Conservation (phyloP, 192 early-diverging fungal genomes). For the Pilaira anomala region DNA sequence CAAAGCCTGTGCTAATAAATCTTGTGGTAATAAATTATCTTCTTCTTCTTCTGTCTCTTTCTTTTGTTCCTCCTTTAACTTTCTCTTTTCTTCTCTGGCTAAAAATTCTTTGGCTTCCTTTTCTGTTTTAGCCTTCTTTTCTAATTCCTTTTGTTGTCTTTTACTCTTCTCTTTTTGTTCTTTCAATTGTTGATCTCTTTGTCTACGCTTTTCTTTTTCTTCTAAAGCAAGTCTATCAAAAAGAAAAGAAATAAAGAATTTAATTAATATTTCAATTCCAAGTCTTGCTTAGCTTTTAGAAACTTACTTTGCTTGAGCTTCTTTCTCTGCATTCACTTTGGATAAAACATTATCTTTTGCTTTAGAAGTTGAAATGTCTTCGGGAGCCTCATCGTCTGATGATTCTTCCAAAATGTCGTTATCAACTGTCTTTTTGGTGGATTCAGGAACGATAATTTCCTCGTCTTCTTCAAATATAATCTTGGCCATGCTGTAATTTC, state of each 20-base stretch:
- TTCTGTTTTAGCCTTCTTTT: neutral
- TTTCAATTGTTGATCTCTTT: conserved; percentile 32
- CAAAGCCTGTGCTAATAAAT: conserved; percentile 20
- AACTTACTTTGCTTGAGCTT: conserved; percentile 32
- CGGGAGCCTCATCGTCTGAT: conserved; percentile 38
- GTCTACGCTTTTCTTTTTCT: conserved; percentile 39
- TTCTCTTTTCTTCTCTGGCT: neutral
- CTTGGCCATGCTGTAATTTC: conserved; percentile 10
- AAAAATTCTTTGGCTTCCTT: neutral
- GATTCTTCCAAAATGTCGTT: conserved; percentile 8
- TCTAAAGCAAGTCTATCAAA: conserved; percentile 11
- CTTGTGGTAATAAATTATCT: conserved; percentile 20
- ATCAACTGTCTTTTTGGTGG: neutral
- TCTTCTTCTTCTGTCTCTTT: neutral
- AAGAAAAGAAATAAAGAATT: neutral
- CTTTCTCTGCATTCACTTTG: conserved; percentile 23
- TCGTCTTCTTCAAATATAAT: conserved; percentile 23
- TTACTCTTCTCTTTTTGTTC: conserved; percentile 35
- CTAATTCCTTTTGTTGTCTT: conserved; percentile 12
- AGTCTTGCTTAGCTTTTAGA: too few relatives aligned
- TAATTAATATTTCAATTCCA: too few relatives aligned
- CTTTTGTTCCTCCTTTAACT: neutral
- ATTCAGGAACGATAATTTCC: conserved; percentile 16
- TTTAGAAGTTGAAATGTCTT: conserved; percentile 29
- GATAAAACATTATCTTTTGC: conserved; percentile 11